Evolutionary conservation across 164 flowering plant genomes (phyloP).

Genomic region (Macadamia tetraphylla): DNA sequence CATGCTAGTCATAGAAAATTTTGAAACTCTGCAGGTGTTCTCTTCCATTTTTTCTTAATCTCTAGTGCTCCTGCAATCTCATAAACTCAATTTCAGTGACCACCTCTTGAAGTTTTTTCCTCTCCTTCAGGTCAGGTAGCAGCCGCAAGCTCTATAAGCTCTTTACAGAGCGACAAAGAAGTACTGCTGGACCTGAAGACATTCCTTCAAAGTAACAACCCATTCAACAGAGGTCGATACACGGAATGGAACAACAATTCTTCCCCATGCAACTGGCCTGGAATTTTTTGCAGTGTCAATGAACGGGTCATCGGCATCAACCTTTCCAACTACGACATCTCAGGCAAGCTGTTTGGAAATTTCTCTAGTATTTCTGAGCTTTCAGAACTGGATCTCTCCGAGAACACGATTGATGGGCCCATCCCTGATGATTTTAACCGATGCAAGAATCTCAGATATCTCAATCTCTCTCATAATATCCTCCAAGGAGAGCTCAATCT

Average conservation of each 20-base stretch:
- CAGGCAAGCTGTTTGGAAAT: slow-evolving; percentile 42
- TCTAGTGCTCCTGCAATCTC: too few relatives aligned
- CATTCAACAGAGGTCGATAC: slow-evolving; percentile 43
- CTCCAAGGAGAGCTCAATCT: slow-evolving; percentile 46
- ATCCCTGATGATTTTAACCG: slow-evolving; percentile 46
- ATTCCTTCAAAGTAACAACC: slow-evolving; percentile 36
- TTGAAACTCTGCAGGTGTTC: too few relatives aligned
- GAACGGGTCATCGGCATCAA: slow-evolving; percentile 42
- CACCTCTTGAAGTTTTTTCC: background rate
- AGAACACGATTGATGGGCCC: slow-evolving; percentile 43
- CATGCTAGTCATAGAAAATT: too few relatives aligned
- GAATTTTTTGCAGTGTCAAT: slow-evolving; percentile 38
- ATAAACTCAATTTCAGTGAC: too few relatives aligned
- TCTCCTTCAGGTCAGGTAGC: slow-evolving; percentile 18
- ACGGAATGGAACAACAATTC: slow-evolving; percentile 32
- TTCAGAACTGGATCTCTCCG: slow-evolving; percentile 53
- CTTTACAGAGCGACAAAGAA: slow-evolving; percentile 43
- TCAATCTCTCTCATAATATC: slow-evolving; percentile 70
- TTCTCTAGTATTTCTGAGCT: slow-evolving; percentile 63
- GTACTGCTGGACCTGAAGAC: slow-evolving; percentile 40
- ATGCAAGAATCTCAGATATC: slow-evolving; percentile 40
- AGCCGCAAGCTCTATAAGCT: slow-evolving; percentile 19
- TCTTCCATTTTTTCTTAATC: too few relatives aligned
- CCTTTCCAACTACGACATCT: slow-evolving; percentile 33
- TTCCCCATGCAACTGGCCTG: slow-evolving; percentile 52